Base-by-base conservation (phyloP, 192 early-diverging fungal genomes). In the Geranomyces michiganensis region DNA sequence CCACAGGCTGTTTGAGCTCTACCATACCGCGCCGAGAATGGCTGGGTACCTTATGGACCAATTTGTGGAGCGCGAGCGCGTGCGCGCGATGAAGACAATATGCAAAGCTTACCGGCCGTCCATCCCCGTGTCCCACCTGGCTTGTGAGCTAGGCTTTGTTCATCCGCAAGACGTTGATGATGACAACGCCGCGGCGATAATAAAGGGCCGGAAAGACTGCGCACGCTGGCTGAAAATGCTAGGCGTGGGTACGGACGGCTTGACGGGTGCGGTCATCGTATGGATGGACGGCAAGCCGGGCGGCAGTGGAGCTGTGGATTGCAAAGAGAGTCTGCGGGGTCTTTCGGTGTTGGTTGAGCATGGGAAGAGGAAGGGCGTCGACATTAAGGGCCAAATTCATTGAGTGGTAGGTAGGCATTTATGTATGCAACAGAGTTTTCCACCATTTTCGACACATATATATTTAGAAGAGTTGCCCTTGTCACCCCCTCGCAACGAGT, bases 21-120 rank as follows among this genome's bases (percentile, higher is more conserved):
- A 95, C 75, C 70, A 78, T 31, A 68, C 46, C 17, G 88, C 91
- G 5, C 95, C 96, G 8, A 90, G 94, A 74, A 92, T 97, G 92
- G 88, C 90, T 44, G 85, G 81, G 9, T 96, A 92, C 78, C 75
- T 99, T 19, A 94, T 99, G 86, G 94, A 97, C 79, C 89, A 94
- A 36, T 98, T 98, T 79, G 72, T 91, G 0, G 90, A 90, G 49
- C 90, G 95, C 22, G 94, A 98, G 77, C 86, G 97, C 43, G 81
- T 93, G 26, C 76, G 82, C 27, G 90, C 92, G 47, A 74, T 97
- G 72, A 87, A 82, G 56, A 80, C 79, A 21, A 88, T 98, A 60
- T 90, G 87, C 73, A 89, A 87, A 80, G 90, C 94, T 73, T 97
- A 83, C 74, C 82, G 90, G n/a, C 87, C 91, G 32, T 71, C 41